phyloP scores from a whole-genome alignment of 2,329 filamentous ascomycete species.

The Thielaviopsis euricoi region DNA sequence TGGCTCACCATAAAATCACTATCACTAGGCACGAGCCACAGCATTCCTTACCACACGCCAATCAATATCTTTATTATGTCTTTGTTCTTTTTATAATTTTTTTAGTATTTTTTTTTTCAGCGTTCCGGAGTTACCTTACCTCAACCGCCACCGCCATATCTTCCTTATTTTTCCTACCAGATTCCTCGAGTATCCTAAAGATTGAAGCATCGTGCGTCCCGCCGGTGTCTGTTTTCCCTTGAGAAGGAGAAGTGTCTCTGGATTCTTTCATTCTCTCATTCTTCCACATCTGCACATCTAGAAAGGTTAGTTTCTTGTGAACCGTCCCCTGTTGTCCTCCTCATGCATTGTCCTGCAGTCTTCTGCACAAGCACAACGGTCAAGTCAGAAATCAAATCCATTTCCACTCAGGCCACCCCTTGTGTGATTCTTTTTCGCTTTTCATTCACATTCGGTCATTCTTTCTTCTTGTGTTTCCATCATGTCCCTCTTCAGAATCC shows the following conservation, averaged over 20 bases:
- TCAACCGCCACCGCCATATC: too few species aligned
- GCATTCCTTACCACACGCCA: too few species aligned
- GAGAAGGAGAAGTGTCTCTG: neutral
- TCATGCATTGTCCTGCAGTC: neutral
- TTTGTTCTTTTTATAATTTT: conserved; percentile 9
- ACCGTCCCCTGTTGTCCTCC: neutral
- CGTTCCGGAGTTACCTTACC: neutral
- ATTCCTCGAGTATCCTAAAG: neutral
- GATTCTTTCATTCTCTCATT: neutral
- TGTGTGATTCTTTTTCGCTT: neutral
- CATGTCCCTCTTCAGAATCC: too few species aligned
- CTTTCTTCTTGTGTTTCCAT: too few species aligned
- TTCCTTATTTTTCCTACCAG: neutral
- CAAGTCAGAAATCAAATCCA: too few species aligned
- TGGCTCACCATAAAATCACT: too few species aligned
- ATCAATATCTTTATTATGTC: too few species aligned
- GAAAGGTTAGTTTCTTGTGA: neutral
- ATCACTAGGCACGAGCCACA: too few species aligned
- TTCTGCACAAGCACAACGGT: neutral
- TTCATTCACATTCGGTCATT: neutral
- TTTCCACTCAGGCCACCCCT: neutral
- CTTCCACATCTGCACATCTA: too few species aligned
- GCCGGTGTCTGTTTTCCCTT: neutral
- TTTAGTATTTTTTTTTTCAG: conserved; percentile 17
- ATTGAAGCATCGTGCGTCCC: conserved; percentile 10